Conservation (phyloP, 176 grass and related monocot genomes). For the Thalia dealbata region DNA sequence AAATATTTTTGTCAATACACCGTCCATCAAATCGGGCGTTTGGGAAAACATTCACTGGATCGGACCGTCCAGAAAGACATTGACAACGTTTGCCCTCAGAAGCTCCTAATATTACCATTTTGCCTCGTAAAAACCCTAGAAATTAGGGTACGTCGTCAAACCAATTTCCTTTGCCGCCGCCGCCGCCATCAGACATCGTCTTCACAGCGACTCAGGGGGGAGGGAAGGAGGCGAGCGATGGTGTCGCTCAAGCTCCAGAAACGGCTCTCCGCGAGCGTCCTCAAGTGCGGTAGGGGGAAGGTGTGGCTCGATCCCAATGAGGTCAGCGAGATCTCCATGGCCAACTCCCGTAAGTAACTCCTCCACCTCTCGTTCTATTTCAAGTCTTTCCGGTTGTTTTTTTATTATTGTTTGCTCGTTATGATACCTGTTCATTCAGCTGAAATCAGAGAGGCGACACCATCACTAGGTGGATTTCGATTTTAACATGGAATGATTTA, state of each 20-base stretch:
- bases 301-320: slow-evolving; percentile 14
- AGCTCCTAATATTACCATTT: not conserved
- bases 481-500: no score
- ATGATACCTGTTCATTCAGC: not conserved
- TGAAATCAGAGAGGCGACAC: not conserved
- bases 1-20: no score
- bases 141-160: no score
- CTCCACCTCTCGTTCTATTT: not conserved
- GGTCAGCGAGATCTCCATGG: slow-evolving; percentile 12
- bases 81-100: no score
- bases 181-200: no score
- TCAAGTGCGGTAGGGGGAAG: slow-evolving; percentile 13
- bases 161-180: no score
- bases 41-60: no score
- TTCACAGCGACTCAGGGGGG: not conserved
- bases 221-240: not conserved
- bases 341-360: slow-evolving; percentile 2
- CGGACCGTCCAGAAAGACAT: no score
- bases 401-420: no score
- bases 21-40: no score
- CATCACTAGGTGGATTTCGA: no score
- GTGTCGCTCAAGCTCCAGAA: slow-evolving; percentile 10
- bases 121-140: not conserved
- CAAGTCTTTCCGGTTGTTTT: no score
- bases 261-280: slow-evolving; percentile 6